A percentile compares a stretch with the other conserved stretches of the same genome.
These are phyloP conservation scores for Colletotrichum orchidophilum DNA, from an alignment of 2,329 filamentous ascomycete genomes.

Conservation along the genomic window DNA sequence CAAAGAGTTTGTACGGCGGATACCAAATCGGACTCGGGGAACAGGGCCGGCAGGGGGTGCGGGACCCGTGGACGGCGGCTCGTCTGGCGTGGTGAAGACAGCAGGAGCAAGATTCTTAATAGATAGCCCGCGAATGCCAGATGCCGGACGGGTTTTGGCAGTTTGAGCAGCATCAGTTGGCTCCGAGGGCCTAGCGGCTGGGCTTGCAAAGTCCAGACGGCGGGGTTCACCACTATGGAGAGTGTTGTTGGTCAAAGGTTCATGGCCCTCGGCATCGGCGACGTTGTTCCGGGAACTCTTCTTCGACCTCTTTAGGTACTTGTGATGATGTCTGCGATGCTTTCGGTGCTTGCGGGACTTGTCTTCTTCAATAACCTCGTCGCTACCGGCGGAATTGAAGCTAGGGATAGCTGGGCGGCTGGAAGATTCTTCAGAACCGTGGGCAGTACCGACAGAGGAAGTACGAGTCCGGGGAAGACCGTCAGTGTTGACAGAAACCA, in stretches of 20 bases:
- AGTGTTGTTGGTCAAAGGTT: conserved; percentile 43
- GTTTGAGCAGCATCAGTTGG: conserved; percentile 36
- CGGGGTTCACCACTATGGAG: conserved; percentile 54
- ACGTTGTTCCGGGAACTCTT: conserved; percentile 53
- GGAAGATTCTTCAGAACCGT: conserved; percentile 48
- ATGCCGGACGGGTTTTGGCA: conserved; percentile 54
- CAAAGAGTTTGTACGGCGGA: conserved; percentile 78
- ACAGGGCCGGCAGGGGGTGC: conserved; percentile 52
- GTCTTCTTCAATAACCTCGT: conserved; percentile 58
- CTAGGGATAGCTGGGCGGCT: conserved; percentile 48
- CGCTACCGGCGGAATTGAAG: conserved; percentile 48
- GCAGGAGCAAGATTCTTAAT: conserved; percentile 76
- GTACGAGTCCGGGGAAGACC: conserved; percentile 45
- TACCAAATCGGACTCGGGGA: conserved; percentile 68
- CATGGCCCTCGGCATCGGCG: conserved; percentile 37
- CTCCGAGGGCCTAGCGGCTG: conserved; percentile 41
- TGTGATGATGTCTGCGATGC: conserved; percentile 48
- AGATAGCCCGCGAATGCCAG: conserved; percentile 66
- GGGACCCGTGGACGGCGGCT: conserved; percentile 20
- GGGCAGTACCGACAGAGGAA: conserved; percentile 54
- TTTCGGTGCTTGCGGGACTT: conserved; percentile 45
- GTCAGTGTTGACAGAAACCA: conserved; percentile 70
- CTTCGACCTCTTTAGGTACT: conserved; percentile 53
- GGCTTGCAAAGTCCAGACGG: conserved; percentile 67
- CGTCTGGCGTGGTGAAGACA: conserved; percentile 64